Percentiles rank a stretch among this genome's conserved stretches.
phyloP scores from a whole-genome alignment of 768 basidiomycete species.

The Clitopilus hobsonii region DNA sequence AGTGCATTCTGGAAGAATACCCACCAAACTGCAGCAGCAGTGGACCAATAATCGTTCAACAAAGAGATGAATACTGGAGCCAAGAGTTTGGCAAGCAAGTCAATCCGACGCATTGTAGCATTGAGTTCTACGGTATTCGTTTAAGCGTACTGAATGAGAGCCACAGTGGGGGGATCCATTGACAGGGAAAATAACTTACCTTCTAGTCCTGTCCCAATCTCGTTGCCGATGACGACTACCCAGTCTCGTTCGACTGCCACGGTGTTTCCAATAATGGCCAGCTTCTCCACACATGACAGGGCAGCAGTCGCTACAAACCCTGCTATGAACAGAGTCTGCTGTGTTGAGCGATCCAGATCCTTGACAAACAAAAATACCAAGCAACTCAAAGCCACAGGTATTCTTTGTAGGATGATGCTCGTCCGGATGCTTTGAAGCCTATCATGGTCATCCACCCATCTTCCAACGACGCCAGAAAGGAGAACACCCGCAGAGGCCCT shows the following conservation, averaged over 20 bases:
- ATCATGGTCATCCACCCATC: slow-evolving; percentile 16
- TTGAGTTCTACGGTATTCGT: slow-evolving; percentile 12
- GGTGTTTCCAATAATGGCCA: slow-evolving; percentile 19
- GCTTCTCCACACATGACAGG: slow-evolving; percentile 22
- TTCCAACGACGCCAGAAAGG: slow-evolving; percentile 16
- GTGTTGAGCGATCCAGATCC: not conserved
- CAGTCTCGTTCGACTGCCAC: slow-evolving; percentile 24
- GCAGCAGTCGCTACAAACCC: slow-evolving; percentile 4
- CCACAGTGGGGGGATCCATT: not conserved
- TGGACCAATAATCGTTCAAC: slow-evolving; percentile 18
- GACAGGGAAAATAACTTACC: not conserved
- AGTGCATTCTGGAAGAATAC: slow-evolving; percentile 13
- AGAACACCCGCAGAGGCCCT: slow-evolving; percentile 16
- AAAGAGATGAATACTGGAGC: slow-evolving; percentile 20
- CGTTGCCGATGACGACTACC: slow-evolving; percentile 10
- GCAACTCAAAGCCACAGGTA: slow-evolving; percentile 17
- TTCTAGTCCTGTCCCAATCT: not conserved
- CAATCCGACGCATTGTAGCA: slow-evolving; percentile 25
- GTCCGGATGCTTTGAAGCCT: slow-evolving; percentile 17
- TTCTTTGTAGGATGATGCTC: slow-evolving; percentile 18
- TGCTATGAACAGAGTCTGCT: not conserved
- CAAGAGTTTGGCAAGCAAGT: slow-evolving; percentile 22
- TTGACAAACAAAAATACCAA: slow-evolving; percentile 12
- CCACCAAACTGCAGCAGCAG: slow-evolving; percentile 12
- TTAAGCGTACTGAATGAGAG: not conserved